A percentile compares a stretch with the other conserved stretches of the same genome.
phyloP scores from a whole-genome alignment of 2,329 filamentous ascomycete species.

The Aureobasidium mangrovei region DNA sequence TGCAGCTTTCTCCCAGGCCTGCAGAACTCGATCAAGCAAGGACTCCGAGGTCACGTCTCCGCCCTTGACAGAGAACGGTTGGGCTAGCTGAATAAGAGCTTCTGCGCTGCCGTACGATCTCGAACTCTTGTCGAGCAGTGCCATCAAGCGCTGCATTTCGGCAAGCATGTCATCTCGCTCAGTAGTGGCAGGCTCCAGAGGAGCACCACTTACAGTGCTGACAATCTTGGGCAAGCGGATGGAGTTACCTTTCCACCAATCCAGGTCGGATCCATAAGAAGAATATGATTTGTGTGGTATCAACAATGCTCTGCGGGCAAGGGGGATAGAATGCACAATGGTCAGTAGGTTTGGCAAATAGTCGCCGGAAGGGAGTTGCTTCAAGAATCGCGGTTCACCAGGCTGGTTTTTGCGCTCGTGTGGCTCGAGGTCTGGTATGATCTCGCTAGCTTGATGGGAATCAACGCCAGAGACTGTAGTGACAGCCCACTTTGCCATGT shows the following conservation, averaged over 20 bases:
- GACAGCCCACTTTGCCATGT: conserved; percentile 48
- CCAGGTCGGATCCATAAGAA: conserved; percentile 47
- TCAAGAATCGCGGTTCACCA: conserved; percentile 49
- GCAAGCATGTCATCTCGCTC: conserved; percentile 41
- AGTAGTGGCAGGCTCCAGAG: conserved; percentile 23
- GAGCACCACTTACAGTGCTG: conserved; percentile 28
- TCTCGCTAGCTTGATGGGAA: conserved; percentile 35
- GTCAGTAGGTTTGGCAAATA: conserved; percentile 51
- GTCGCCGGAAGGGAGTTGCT: conserved; percentile 43
- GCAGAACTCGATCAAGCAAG: conserved; percentile 17
- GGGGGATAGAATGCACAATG: conserved; percentile 53
- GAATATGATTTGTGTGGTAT: conserved; percentile 35
- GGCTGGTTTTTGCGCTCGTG: conserved; percentile 38
- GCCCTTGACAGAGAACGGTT: background rate
- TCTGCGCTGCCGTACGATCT: conserved; percentile 51
- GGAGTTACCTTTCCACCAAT: conserved; percentile 55
- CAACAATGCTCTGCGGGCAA: conserved; percentile 49
- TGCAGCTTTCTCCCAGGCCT: conserved; percentile 20
- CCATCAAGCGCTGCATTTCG: conserved; percentile 53
- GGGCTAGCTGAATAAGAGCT: conserved; percentile 37
- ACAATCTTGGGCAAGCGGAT: conserved; percentile 44
- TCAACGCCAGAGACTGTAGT: conserved; percentile 29
- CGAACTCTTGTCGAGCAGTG: conserved; percentile 49
- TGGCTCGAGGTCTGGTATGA: conserved; percentile 42
- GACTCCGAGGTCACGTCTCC: background rate